A percentile compares a stretch with the other conserved stretches of the same genome.
Evolutionary conservation across 148 eudicot species (phyloP).

Genomic region (Silene uniflora): DNA sequence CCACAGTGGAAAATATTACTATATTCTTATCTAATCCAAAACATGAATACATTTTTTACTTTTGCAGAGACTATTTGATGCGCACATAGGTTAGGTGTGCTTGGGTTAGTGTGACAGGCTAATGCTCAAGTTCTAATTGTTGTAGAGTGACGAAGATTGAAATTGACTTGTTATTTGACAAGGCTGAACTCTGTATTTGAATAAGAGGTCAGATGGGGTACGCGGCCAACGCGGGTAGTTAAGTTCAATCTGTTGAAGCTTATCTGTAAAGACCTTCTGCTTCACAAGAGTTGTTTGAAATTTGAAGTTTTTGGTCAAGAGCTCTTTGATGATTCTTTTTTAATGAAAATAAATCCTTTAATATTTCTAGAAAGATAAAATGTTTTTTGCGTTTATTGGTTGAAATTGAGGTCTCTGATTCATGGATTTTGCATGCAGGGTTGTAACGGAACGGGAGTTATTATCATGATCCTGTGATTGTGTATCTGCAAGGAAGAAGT

Average conservation of each 20-base stretch:
- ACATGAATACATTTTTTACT: too few species aligned
- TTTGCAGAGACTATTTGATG: not conserved
- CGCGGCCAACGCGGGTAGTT: too few species aligned
- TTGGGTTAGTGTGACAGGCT: not conserved
- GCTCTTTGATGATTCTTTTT: not conserved
- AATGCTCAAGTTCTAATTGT: not conserved
- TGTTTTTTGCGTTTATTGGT: not conserved
- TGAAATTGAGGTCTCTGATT: conserved; percentile 10
- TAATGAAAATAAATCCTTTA: not conserved
- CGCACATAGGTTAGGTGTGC: not conserved
- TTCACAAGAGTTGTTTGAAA: not conserved
- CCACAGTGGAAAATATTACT: too few species aligned
- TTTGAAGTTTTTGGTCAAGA: not conserved
- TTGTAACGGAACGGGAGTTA: not conserved
- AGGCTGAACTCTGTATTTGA: too few species aligned
- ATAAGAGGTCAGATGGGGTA: too few species aligned
- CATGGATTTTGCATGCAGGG: conserved; percentile 20
- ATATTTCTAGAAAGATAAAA: too few species aligned
- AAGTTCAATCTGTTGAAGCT: not conserved
- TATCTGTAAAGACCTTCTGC: not conserved
- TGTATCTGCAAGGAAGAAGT: not conserved
- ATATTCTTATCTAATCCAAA: too few species aligned
- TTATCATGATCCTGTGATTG: conserved; percentile 27
- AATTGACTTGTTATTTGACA: too few species aligned
- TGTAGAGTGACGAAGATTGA: not conserved